Base-by-base conservation (phyloP, 169 alveolate genomes). In the Plasmodium vivax region DNA sequence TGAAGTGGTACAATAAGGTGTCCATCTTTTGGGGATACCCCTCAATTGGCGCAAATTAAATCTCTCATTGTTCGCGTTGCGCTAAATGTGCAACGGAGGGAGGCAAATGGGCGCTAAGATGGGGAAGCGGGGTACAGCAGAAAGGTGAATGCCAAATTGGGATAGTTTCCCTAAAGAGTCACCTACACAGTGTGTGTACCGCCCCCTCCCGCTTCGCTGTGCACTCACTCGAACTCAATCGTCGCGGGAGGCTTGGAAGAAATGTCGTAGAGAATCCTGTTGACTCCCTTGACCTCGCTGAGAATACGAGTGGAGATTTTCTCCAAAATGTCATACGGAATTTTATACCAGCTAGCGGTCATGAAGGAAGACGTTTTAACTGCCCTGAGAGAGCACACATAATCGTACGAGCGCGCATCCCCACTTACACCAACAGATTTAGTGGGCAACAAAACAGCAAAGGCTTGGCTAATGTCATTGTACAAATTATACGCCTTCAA, bases 201-300 rank as follows among this genome's bases (percentile, higher is more conserved):
- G 0, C 2, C 19, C 23, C 36, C 19, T 43, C n/a, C 68, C 43
- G 38, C 38, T 36, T 2, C 30, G 34, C 36, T 45, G 12, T 9
- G 45, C 12, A 10, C 12, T 87, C 30, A 87, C 41, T 87, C 93
- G 41, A 87, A 96, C 80, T 96, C 98, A 27, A 96, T 95, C 34
- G 98, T 96, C 51, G 97, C 95, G 2, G 98, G 98, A 23, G 96
- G 97, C 81, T 96, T 96, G 93, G 96, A 93, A 23, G 98, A 95
- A 83, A 96, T 95, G 54, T 96, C 98, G 56, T 92, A 94, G 82
- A 95, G 84, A 71, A 96, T 96, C 71, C 98, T 94, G 95, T 94
- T 95, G 71, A 96, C 84, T n/a, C 95, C 95, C 12, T 94, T 93
- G 5, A 96, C 96, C 34, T 96, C 95, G 19, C 95, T 82, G 23